Conservation (phyloP, 768 basidiomycete genomes). For the Rhizopogon vesiculosus region DNA sequence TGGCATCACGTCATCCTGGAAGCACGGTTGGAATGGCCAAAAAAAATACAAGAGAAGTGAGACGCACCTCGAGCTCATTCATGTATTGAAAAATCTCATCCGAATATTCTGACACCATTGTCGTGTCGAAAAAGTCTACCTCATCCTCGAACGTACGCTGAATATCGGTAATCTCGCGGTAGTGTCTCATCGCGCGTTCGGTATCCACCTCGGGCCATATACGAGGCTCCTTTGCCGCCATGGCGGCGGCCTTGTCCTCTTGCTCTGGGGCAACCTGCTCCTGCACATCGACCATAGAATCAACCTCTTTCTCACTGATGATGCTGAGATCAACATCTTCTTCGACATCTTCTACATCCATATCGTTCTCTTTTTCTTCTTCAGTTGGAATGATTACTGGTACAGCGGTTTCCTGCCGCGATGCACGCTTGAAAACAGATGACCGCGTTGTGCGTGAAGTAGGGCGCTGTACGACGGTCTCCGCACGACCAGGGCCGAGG, state of each 20-base stretch:
- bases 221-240: conserved; percentile 38
- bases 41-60: neutral
- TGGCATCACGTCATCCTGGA: conserved; percentile 83
- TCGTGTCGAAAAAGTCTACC: conserved; percentile 65
- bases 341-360: conserved; percentile 47
- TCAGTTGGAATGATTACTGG: conserved; percentile 41
- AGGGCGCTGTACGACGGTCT: conserved; percentile 38
- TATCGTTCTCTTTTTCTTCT: conserved; percentile 47
- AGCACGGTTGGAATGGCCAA: conserved; percentile 15
- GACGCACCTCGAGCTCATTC: conserved; percentile 82
- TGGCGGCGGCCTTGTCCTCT: conserved; percentile 24
- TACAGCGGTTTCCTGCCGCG: conserved; percentile 34
- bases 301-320: conserved; percentile 52
- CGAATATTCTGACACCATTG: conserved; percentile 98
- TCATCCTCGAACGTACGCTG: conserved; percentile 64
- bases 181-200: conserved; percentile 51
- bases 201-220: conserved; percentile 76
- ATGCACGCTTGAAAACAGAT: conserved; percentile 38
- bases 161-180: conserved; percentile 61
- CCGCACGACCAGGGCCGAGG: conserved; percentile 52
- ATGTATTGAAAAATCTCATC: conserved; percentile 98
- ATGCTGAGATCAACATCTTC: conserved; percentile 38
- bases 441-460: conserved; percentile 21
- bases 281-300: conserved; percentile 55
- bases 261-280: conserved; percentile 35